Base-by-base conservation (phyloP, 306 rosid genomes). In the Nissolia schottii region DNA sequence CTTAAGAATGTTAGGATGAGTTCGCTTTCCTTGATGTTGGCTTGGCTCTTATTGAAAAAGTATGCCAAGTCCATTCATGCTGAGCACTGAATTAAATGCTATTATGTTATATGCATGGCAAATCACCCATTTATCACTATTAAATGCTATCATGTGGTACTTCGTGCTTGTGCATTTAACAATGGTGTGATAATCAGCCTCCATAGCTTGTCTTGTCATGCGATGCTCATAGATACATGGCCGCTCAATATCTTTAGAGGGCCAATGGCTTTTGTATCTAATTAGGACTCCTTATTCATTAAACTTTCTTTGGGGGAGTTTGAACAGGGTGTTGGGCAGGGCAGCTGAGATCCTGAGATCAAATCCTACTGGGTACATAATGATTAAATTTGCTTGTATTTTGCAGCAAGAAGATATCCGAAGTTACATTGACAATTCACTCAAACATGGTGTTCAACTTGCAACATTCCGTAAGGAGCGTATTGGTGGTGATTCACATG, bases 331-430 rank as follows among this genome's bases (percentile, higher is more conserved):
- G 64, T 16, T 11, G 24, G 60, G 11, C 0, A 1, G 45, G 43
- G 50, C 22, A 18, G 40, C 27, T 13, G 16, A 56, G 15, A 60
- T 20, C 53, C 55, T 12, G 22, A 40, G 64, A 51, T 64, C 20
- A 35, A 23, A 63, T 23, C 70, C 29, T 35, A 22, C 38, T 22
- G n/a, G 25, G 66, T 64, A 5, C 65, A 48, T 46, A 31, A 78
- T 48, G 69, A 59, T 75, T 54, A 43, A 76, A 70, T 67, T 71
- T 77, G 46, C 35, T 74, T 73, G 65, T 79, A 45, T 76, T 78
- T 87, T 88, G 83, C 89, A 93, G 98, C 98, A 90, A 90, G 98
- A 93, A 77, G 98, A 93, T 82, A 85, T 93, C 73, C 80, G 97
- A 64, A 83, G 77, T 87, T 90, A 84, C 75, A 93, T 90, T 68